Conservation (phyloP, 371 early-diverging fungal species). For the Apophysomyces ossiformis region DNA sequence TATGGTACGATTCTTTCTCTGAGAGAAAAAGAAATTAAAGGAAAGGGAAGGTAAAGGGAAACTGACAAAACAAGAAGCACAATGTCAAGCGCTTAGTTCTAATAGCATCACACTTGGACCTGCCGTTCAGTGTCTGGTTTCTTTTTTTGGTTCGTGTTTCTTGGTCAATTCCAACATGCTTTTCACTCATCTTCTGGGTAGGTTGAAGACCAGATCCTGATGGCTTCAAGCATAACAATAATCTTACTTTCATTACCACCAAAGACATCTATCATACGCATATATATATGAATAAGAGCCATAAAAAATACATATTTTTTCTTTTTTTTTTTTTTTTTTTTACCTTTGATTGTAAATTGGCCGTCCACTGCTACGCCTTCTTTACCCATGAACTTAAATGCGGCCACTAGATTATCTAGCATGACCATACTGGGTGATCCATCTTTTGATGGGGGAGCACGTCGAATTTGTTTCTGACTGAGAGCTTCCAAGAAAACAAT, state of each 20-base stretch:
- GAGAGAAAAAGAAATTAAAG: too few species aligned
- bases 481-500: constrained; percentile 57
- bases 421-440: constrained; percentile 45
- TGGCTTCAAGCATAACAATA: constrained; percentile 53
- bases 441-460: constrained; percentile 33
- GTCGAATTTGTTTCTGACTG: constrained; percentile 52
- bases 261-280: constrained; percentile 43
- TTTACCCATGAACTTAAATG: constrained; percentile 68
- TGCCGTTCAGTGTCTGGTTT: neutral
- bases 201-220: constrained; percentile 34
- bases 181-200: neutral
- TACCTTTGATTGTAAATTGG: constrained; percentile 48
- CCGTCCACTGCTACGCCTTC: constrained; percentile 62
- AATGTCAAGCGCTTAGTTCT: too few species aligned
- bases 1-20: neutral
- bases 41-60: too few species aligned
- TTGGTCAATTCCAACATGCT: neutral
- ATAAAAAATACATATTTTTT: neutral
- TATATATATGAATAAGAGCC: neutral
- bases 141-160: too few species aligned
- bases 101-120: neutral
- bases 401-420: constrained; percentile 64
- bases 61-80: too few species aligned
- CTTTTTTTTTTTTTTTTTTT: neutral
- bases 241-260: constrained; percentile 60